Evolutionary conservation across 2,329 filamentous ascomycete genomes (phyloP), one percentile per base, ranked within the genome.

Genomic region (Aspergillus pseudoviridinutans): DNA sequence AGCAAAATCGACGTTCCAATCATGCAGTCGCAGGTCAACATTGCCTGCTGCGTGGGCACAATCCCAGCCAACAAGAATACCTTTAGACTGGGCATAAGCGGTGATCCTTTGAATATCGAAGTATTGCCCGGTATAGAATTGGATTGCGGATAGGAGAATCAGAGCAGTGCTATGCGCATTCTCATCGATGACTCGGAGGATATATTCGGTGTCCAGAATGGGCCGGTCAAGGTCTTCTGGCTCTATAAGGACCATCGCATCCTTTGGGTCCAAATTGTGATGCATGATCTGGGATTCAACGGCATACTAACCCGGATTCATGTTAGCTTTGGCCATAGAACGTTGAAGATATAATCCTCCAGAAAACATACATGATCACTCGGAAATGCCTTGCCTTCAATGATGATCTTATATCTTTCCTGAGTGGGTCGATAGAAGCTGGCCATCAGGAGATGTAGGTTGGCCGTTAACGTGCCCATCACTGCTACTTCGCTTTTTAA

Each of bases 1-100:
- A 17, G 92, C 92, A 67, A 96, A 96, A 72, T 96, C 92, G 35
- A 95, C 91, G 64, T 89, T 83, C 92, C 92, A 96, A 66, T 93
- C 90, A 73, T 96, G 91, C 22, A 96, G 80, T 57, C 80, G 76
- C 20, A 96, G 75, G 44, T 89, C 86, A 1, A 95, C 89, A 68
- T 96, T 96, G 32, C 92, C 92, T 24, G 84, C 89, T 0, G 91
- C 90, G 72, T 96, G 91, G 0, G 92, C 92, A 27, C 94, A 85
- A 70, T 96, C 92, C 91, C 91, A 96, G 27, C 91, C 91, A 4
- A 94, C 86, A 1, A 86, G 73, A 47, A 96, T 85, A 52, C 87
- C 89, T 62, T 84, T 84, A 0, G 79, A 80, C 62, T 87, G 88
- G 0, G 92, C 92, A 74, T 92, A 82, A 1, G 82, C 81, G 0